Evolutionary conservation across 2,329 filamentous ascomycete species (phyloP).

Genomic region (Hypoxylon sp.): DNA sequence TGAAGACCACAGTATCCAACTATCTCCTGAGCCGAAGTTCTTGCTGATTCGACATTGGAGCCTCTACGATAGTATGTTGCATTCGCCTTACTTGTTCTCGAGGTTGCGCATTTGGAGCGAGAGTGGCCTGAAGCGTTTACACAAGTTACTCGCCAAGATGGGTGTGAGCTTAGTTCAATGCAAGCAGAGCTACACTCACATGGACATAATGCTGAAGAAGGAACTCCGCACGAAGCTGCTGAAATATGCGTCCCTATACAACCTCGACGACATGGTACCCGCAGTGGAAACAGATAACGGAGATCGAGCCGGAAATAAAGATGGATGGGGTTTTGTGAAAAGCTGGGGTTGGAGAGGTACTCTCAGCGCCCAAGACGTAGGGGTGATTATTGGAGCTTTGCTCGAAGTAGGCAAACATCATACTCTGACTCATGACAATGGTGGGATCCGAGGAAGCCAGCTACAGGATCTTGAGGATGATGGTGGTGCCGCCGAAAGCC

Average conservation of each 20-base stretch:
- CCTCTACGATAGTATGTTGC: slow-evolving; percentile 97
- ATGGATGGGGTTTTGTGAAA: slow-evolving; percentile 96
- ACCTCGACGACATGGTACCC: slow-evolving; percentile 92
- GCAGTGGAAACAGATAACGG: slow-evolving; percentile 79
- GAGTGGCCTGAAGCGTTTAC: slow-evolving; percentile 85
- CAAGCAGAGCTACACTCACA: slow-evolving; percentile 95
- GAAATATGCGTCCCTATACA: slow-evolving; percentile 93
- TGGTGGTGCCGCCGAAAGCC: slow-evolving; percentile 66
- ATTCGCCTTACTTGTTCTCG: slow-evolving; percentile 94
- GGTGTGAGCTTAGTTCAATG: slow-evolving; percentile 94
- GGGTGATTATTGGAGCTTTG: slow-evolving; percentile 91
- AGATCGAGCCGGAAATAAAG: slow-evolving; percentile 80
- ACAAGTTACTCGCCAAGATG: slow-evolving; percentile 98
- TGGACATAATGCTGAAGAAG: slow-evolving; percentile 97
- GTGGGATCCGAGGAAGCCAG: slow-evolving; percentile 53
- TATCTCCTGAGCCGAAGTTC: slow-evolving; percentile 95
- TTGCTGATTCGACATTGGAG: slow-evolving; percentile 96
- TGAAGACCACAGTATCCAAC: slow-evolving; percentile 90
- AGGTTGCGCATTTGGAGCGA: slow-evolving; percentile 96
- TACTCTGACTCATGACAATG: slow-evolving; percentile 56
- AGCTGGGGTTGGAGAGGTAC: slow-evolving; percentile 99
- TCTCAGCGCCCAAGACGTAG: slow-evolving; percentile 91
- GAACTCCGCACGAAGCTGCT: slow-evolving; percentile 87
- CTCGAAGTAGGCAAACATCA: slow-evolving; percentile 85
- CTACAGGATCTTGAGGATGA: slow-evolving; percentile 61